These are phyloP conservation scores for Amniculicola lignicola DNA, from an alignment of 495 filamentous ascomycete species.

Conservation along the genomic window DNA sequence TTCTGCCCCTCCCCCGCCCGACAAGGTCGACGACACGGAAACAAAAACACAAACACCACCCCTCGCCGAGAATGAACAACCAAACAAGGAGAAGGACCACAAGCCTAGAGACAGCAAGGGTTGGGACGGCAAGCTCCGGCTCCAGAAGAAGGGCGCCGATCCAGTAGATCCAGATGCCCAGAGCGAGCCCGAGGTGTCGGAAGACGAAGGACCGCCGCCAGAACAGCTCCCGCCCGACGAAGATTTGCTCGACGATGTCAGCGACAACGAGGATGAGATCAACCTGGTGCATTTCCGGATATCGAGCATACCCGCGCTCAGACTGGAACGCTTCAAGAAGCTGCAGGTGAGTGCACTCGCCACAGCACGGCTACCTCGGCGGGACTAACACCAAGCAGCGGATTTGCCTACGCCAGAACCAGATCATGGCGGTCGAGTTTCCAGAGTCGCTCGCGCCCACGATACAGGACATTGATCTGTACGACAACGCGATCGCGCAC, in stretches of 20 bases:
- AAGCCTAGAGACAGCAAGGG: conserved; percentile 58
- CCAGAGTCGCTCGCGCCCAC: conserved; percentile 61
- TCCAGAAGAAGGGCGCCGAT: conserved; percentile 68
- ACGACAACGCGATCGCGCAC: conserved; percentile 94
- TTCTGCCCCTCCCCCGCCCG: conserved; percentile 1
- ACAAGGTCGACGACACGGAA: too few relatives aligned
- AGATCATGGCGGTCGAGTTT: conserved; percentile 72
- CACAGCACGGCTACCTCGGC: too few relatives aligned
- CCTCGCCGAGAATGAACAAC: too few relatives aligned
- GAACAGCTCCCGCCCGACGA: conserved; percentile 67
- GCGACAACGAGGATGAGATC: conserved; percentile 61
- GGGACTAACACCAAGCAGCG: conserved; percentile 49
- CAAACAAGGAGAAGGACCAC: conserved; percentile 17
- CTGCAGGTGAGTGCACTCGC: conserved; percentile 61
- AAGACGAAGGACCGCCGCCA: conserved; percentile 47
- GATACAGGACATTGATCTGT: conserved; percentile 84
- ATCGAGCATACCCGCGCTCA: conserved; percentile 70
- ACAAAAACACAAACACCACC: too few relatives aligned
- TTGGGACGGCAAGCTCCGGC: conserved; percentile 88
- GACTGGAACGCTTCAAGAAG: conserved; percentile 76
- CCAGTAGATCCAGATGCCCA: conserved; percentile 77
- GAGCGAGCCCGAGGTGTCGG: conserved; percentile 71
- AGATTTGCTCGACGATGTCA: conserved; percentile 24
- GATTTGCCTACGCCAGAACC: conserved; percentile 92
- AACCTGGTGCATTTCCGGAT: conserved; percentile 85